Conservation (phyloP, 768 basidiomycete species). For the Psilocybe cyanescens region DNA sequence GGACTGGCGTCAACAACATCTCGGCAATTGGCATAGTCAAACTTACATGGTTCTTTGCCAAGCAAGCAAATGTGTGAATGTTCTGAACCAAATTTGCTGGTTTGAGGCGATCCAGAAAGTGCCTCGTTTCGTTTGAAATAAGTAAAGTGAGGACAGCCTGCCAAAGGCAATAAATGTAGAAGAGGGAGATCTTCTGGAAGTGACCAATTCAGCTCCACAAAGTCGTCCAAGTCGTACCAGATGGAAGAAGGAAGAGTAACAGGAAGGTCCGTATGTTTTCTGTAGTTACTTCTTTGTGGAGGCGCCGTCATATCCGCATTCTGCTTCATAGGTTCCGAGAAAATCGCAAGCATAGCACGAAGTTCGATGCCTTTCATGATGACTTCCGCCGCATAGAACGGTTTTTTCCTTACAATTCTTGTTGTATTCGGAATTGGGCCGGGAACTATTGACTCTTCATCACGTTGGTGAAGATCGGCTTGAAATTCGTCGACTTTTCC, state of each 20-base stretch:
- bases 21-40: slow-evolving; percentile 4
- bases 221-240: slow-evolving; percentile 86
- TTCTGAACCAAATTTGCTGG: slow-evolving; percentile 87
- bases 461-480: slow-evolving; percentile 91
- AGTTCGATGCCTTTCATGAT: slow-evolving; percentile 77
- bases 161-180: slow-evolving; percentile 72
- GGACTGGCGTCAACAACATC: slow-evolving; percentile 4
- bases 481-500: slow-evolving; percentile 79
- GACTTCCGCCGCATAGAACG: slow-evolving; percentile 88
- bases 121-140: slow-evolving; percentile 71
- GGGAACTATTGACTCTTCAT: slow-evolving; percentile 71
- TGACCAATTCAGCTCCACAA: slow-evolving; percentile 75
- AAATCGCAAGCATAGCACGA: slow-evolving; percentile 77
- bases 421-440: slow-evolving; percentile 60
- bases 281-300: slow-evolving; percentile 51
- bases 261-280: slow-evolving; percentile 49
- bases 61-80: slow-evolving; percentile 81
- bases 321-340: slow-evolving; percentile 72
- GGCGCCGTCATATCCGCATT: slow-evolving; percentile 51
- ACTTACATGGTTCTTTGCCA: slow-evolving; percentile 71
- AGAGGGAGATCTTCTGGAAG: slow-evolving; percentile 58
- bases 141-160: slow-evolving; percentile 81
- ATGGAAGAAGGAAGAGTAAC: slow-evolving; percentile 44
- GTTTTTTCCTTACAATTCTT: slow-evolving; percentile 72
- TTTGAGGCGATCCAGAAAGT: slow-evolving; percentile 40